Percentiles rank a stretch among this genome's conserved stretches.
phyloP scores from a whole-genome alignment of 306 rosid genomes.

The Glycine soja region DNA sequence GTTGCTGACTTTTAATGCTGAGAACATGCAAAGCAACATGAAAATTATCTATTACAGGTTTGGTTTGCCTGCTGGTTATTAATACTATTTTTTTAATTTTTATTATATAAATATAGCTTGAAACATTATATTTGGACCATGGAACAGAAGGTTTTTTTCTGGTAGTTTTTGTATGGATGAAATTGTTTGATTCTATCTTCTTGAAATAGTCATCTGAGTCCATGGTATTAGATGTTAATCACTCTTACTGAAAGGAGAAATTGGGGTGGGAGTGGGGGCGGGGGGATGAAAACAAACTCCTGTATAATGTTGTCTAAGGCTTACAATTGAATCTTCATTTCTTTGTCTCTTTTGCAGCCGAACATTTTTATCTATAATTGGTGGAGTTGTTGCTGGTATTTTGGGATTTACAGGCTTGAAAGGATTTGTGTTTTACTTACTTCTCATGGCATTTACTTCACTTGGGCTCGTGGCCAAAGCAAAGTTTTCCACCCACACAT shows the following conservation, averaged over 20 bases:
- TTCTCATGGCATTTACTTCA: slow-evolving; percentile 83
- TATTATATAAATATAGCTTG: slow-evolving; percentile 17
- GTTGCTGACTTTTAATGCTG: slow-evolving; percentile 76
- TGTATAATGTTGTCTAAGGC: slow-evolving; percentile 20
- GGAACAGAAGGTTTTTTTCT: neutral
- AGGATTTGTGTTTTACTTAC: slow-evolving; percentile 79
- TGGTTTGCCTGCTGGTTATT: slow-evolving; percentile 42
- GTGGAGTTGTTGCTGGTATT: slow-evolving; percentile 96
- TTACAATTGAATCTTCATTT: slow-evolving; percentile 19
- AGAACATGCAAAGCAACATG: slow-evolving; percentile 92
- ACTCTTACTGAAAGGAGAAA: slow-evolving; percentile 8
- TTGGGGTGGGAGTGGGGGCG: neutral
- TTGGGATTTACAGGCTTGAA: slow-evolving; percentile 84
- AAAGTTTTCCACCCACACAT: slow-evolving; percentile 66
- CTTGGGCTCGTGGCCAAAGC: slow-evolving; percentile 75
- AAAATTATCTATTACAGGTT: slow-evolving; percentile 89
- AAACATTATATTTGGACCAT: slow-evolving; percentile 23
- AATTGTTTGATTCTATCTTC: slow-evolving; percentile 34
- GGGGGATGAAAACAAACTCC: neutral
- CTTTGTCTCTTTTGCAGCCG: slow-evolving; percentile 71
- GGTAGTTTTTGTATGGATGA: slow-evolving; percentile 3
- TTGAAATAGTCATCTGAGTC: slow-evolving; percentile 22
- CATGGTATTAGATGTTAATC: slow-evolving; percentile 4
- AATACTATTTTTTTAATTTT: neutral
- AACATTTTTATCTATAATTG: slow-evolving; percentile 90